These are phyloP conservation scores for Backusella morwellensis DNA, from an alignment of 192 early-diverging fungal species.

Conservation along the genomic window DNA sequence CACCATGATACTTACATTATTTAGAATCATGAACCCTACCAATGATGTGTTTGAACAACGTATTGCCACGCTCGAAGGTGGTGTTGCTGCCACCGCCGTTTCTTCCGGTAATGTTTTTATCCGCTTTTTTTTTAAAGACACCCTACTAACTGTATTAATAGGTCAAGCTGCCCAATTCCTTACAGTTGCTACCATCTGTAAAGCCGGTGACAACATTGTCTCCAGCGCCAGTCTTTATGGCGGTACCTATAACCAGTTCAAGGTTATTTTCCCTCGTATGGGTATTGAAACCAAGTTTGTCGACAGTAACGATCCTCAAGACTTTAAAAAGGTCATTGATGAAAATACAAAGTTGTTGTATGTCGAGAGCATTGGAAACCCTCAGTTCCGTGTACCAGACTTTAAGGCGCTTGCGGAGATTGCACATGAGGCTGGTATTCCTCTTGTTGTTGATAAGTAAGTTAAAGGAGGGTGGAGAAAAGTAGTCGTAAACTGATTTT, in stretches of 20 bases:
- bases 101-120: constrained; percentile 33
- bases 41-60: constrained; percentile 90
- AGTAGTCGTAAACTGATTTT: background rate
- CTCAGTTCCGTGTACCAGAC: constrained; percentile 86
- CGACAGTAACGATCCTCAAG: constrained; percentile 67
- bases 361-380: constrained; percentile 91
- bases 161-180: constrained; percentile 90
- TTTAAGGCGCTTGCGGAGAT: constrained; percentile 79
- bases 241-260: constrained; percentile 84
- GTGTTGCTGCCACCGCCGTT: constrained; percentile 64
- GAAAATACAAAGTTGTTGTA: constrained; percentile 90
- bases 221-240: constrained; percentile 75
- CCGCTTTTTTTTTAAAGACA: background rate
- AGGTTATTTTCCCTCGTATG: constrained; percentile 77
- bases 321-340: constrained; percentile 80
- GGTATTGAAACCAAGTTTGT: constrained; percentile 84
- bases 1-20: background rate
- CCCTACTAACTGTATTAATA: background rate
- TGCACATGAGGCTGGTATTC: constrained; percentile 80
- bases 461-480: background rate
- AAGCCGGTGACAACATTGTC: constrained; percentile 88
- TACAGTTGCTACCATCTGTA: constrained; percentile 73
- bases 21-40: constrained; percentile 72
- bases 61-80: constrained; percentile 89
- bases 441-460: constrained; percentile 90